These are phyloP conservation scores for Arabis alpina DNA, from an alignment of 345 rosid species.

Conservation along the genomic window DNA sequence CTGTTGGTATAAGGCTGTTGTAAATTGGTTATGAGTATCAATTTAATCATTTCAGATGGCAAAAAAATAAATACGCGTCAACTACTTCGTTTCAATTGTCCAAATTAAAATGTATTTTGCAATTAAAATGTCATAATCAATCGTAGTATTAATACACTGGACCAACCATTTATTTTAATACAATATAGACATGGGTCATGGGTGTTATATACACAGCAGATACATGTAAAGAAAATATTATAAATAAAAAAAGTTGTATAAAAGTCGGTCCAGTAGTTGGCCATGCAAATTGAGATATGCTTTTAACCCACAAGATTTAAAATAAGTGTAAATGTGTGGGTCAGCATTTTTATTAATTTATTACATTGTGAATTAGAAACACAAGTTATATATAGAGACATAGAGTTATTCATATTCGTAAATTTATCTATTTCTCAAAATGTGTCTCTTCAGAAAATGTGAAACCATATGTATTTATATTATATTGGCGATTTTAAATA, in stretches of 20 bases:
- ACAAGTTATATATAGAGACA: neutral
- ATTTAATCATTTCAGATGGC: no score
- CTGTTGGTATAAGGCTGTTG: no score
- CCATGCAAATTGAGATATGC: constrained; percentile 42
- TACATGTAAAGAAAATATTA: constrained; percentile 21
- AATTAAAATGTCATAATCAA: constrained; percentile 40
- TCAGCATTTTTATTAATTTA: neutral
- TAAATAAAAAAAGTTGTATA: constrained; percentile 15
- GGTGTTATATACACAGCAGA: constrained; percentile 13
- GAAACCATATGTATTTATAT: neutral
- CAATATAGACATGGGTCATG: constrained; percentile 39
- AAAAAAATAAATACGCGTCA: no score
- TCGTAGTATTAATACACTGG: constrained; percentile 37
- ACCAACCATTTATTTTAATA: constrained; percentile 41
- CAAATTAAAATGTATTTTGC: no score
- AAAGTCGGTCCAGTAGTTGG: constrained; percentile 42
- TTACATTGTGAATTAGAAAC: neutral
- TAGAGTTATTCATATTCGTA: neutral
- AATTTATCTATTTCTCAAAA: neutral
- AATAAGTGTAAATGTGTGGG: constrained; percentile 30
- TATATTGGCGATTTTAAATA: neutral
- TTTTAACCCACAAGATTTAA: constrained; percentile 13
- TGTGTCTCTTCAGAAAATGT: neutral
- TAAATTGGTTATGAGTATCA: no score
- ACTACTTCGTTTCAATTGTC: neutral